phyloP scores from a whole-genome alignment of 495 filamentous ascomycete genomes.

The Talaromyces stipitatus region DNA sequence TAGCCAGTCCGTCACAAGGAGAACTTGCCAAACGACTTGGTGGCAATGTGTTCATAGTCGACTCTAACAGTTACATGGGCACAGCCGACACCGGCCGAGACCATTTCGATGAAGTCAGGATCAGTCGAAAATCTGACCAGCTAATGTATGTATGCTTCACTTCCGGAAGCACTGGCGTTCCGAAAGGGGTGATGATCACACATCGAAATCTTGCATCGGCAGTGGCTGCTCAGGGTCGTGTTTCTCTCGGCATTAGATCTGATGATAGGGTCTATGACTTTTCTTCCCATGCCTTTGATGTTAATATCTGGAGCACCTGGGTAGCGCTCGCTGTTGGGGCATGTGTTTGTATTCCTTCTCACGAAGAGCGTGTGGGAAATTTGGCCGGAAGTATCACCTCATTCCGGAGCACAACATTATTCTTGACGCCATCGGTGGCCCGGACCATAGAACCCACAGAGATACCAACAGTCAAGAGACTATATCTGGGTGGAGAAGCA shows the following conservation, averaged over 20 bases:
- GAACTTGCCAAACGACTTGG: neutral
- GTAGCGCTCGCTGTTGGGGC: neutral
- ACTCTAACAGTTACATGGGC: constrained; percentile 16
- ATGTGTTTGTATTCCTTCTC: neutral
- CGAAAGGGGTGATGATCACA: constrained; percentile 66
- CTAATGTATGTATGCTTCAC: constrained; percentile 59
- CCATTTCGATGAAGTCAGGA: too few species aligned
- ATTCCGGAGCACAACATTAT: neutral
- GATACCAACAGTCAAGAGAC: constrained; percentile 36
- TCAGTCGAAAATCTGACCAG: constrained; percentile 21
- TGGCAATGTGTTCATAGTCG: neutral
- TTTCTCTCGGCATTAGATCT: constrained; percentile 1
- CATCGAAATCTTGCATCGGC: constrained; percentile 23
- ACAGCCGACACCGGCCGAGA: too few species aligned
- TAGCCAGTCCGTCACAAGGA: too few species aligned
- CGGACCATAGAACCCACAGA: constrained; percentile 24
- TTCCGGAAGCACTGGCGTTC: constrained; percentile 57
- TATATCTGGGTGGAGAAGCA: constrained; percentile 36
- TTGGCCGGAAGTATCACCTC: neutral
- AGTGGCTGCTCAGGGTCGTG: neutral
- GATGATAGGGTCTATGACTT: neutral
- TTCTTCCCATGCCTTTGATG: constrained; percentile 3
- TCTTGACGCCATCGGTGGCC: neutral
- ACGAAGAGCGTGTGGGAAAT: neutral
- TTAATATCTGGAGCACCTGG: neutral